A percentile compares a stretch with the other conserved stretches of the same genome.
Conservation (phyloP, 2,329 filamentous ascomycete genomes). For the Microcyclospora pomicola region DNA sequence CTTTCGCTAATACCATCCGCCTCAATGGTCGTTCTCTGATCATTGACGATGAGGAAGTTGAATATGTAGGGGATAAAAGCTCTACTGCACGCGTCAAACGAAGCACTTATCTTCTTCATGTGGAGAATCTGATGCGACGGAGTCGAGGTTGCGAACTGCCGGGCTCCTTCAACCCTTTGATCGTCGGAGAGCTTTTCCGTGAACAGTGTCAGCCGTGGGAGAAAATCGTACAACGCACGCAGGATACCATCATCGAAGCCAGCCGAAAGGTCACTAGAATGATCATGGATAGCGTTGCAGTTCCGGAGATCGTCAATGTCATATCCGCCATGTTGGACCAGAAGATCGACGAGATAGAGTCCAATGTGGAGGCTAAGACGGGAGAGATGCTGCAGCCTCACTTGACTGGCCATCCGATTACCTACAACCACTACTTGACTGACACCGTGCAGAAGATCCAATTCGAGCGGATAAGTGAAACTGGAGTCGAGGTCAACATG, state of each 20-base stretch:
- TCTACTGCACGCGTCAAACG: slow-evolving; percentile 10
- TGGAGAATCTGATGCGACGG: slow-evolving; percentile 21
- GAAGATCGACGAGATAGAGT: slow-evolving; percentile 26
- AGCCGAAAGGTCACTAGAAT: slow-evolving; percentile 24
- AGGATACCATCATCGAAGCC: slow-evolving; percentile 22
- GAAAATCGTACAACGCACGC: slow-evolving; percentile 23
- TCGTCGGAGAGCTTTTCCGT: slow-evolving; percentile 46
- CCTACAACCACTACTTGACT: slow-evolving; percentile 27
- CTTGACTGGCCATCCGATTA: slow-evolving; percentile 25
- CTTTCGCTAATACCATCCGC: slow-evolving; percentile 35
- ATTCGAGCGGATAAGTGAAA: slow-evolving; percentile 7
- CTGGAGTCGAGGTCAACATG: slow-evolving; percentile 18
- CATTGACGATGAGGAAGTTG: slow-evolving; percentile 6
- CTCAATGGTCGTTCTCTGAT: slow-evolving; percentile 25
- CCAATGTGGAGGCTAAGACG: slow-evolving; percentile 28
- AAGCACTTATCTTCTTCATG: slow-evolving; percentile 11
- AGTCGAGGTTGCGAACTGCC: slow-evolving; percentile 45
- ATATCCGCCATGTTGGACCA: slow-evolving; percentile 29
- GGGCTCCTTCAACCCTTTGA: slow-evolving; percentile 45
- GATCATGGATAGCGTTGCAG: slow-evolving; percentile 25
- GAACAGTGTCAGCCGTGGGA: slow-evolving; percentile 46
- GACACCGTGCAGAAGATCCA: slow-evolving; percentile 22
- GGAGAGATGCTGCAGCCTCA: slow-evolving; percentile 32
- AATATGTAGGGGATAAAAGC: slow-evolving; percentile 7
- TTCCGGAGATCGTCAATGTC: slow-evolving; percentile 26